Evolutionary conservation across 2,329 filamentous ascomycete genomes (phyloP), one percentile per base, ranked within the genome.

Genomic region (Fusarium anthophilum): DNA sequence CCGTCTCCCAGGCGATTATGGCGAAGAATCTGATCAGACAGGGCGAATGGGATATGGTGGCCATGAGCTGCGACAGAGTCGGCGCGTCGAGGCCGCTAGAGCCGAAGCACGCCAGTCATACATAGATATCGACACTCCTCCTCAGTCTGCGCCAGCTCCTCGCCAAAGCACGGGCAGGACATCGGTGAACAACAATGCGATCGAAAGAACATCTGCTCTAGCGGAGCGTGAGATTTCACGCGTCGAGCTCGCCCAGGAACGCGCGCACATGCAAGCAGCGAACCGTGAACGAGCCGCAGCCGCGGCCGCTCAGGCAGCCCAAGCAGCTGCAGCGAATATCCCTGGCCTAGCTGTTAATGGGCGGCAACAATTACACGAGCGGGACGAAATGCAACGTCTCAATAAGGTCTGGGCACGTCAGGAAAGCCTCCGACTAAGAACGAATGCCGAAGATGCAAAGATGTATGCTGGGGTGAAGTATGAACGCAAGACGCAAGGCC

Each of bases 381-480:
- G 83, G 4, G 83, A 84, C 22, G 82, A 88, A 28, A 83, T 89
- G 70, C 84, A 85, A 59, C 84, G 87, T 5, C 83, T 90, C 28
- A 88, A 90, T 71, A 85, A 86, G 68, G 84, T 90, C 2, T 91
- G 89, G 89, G 85, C 83, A 1, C 82, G 85, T 3, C 88, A 90
- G 70, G 88, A 90, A 76, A 83, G 83, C 6, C 80, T 86, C 15
- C 82, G 86, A 7, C 80, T 85, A 61, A 83, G 82, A 41, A 81
- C 81, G 12, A 83, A 81, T 6, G 79, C 82, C 15, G 85, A 90
- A 22, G 87, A 90, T 28, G 85, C 87, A 61, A 91, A 89, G 80
- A 86, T 89, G 22, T 87, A 89, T 74, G 84, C 85, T 32, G 90
- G 89, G 30, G 82, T 91, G 77, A 91, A 89, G 78, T 92, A 92